These are phyloP conservation scores for Fistulinella prunicolor DNA, from an alignment of 768 basidiomycete species.

Conservation along the genomic window DNA sequence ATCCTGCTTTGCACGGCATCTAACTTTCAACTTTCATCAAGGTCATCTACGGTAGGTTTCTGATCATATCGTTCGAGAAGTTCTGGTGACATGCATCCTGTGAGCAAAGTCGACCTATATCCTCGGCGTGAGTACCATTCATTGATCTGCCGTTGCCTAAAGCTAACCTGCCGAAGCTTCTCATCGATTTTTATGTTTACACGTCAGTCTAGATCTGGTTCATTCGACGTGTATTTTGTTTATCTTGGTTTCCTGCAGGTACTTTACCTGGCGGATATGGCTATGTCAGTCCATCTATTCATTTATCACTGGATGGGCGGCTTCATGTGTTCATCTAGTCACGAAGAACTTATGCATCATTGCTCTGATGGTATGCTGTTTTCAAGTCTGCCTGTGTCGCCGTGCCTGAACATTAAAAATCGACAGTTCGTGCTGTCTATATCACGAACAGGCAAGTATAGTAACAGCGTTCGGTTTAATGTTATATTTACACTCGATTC, in stretches of 20 bases:
- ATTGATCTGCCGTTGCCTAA: neutral
- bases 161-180: slow-evolving; percentile 15
- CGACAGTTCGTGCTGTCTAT: slow-evolving; percentile 14
- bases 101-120: slow-evolving; percentile 17
- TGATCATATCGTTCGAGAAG: neutral
- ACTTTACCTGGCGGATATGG: slow-evolving; percentile 32
- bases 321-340: slow-evolving; percentile 16
- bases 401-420: neutral
- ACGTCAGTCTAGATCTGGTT: slow-evolving; percentile 8
- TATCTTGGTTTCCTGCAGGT: slow-evolving; percentile 7
- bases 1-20: neutral
- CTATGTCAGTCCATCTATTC: slow-evolving; percentile 15
- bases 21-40: slow-evolving; percentile 1
- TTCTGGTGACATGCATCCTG: neutral
- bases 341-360: slow-evolving; percentile 13
- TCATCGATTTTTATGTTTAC: slow-evolving; percentile 30
- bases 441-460: slow-evolving; percentile 20
- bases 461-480: neutral
- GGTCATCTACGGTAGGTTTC: slow-evolving; percentile 18
- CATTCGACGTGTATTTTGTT: neutral
- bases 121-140: slow-evolving; percentile 19
- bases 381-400: neutral
- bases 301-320: neutral
- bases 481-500: neutral
- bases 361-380: slow-evolving; percentile 16